Evolutionary conservation across 2,329 filamentous ascomycete genomes (phyloP), one percentile per base, ranked within the genome.

Genomic region (Xylariomycetidae sp.): DNA sequence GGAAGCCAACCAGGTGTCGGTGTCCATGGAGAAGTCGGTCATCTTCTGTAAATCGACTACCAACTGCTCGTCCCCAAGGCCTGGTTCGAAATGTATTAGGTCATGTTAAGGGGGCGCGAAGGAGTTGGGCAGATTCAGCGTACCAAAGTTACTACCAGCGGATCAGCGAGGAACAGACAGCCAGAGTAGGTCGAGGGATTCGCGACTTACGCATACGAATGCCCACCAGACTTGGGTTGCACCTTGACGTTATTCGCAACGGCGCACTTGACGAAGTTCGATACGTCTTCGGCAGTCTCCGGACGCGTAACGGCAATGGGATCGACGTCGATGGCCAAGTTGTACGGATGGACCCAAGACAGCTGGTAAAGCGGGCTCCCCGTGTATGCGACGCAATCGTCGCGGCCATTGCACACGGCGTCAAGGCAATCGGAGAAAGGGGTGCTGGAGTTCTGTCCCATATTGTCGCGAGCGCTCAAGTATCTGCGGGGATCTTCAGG

Each of bases 191-290:
- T 10, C 16, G 10, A 9, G 7, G 14, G 26, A n/a, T 10, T 33
- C 9, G 10, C 3, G n/a, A 39, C 66, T 46, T 52, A 72, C 70
- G 63, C 76, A 42, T 78, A 83, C 0, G 75, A 81, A 47, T 82
- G 79, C 0, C 79, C 79, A 4, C 78, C 79, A 2, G 74, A 77
- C 42, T 67, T 73, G 15, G 78, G 70, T 48, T 81, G 76, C 0
- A 82, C 74, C 42, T 72, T 70, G 32, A 73, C 54, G 5, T 59
- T 58, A 37, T 62, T 59, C 16, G 65, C 40, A 2, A 51, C 60
- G 5, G 76, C 78, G 48, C 77, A 82, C 31, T 70, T 67, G 24
- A 82, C 65, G 10, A 75, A 70, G 14, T 58, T 67, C 2, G 74
- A 65, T 2, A 82, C 68, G 34, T 81, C 72, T 15, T 69, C 53